Evolutionary conservation across 2,329 filamentous ascomycete genomes (phyloP), one percentile per base, ranked within the genome.

Genomic region (Diaporthe nobilis): DNA sequence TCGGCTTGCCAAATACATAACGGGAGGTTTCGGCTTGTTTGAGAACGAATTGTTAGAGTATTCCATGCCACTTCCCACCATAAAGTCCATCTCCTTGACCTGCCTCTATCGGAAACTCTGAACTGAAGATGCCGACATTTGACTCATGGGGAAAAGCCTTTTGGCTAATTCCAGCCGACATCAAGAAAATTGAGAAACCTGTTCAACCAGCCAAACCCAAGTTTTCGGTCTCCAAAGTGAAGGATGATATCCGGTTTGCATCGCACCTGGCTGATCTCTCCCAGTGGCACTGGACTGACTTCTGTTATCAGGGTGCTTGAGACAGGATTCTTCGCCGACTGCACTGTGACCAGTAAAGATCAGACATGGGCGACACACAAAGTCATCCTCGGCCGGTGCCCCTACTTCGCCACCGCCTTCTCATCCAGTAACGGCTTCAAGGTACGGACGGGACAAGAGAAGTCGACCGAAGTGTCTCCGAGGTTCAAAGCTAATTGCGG

Each of bases 151-250:
- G 10, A 9, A 9, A 2, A 9, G 15, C 28, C 5, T 34, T 37
- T 10, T 34, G 28, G 28, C 37, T n/a, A 3, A 34, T 34, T 15
- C 28, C 55, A 20, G 60, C 2, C 25, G 15, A 31, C 37, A 22
- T 37, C 9, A 15, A 47, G 28, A 7, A n/a, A 12, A 22, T 13
- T 28, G 61, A 34, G 25, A 22, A 67, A 20, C 22, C 58, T 5
- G 2, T 2, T n/a, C 20, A 13, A 25, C 2, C 28, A 10, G 0
- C 3, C 0, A 25, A 34, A 4, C 12, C 57, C 31, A 15, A 10
- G 0, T 0, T 42, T 25, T 42, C 12, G 58, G 22, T 12, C 5
- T 42, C 34, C 7, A 42, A n/a, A 8, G 4, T 9, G 12, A 25
- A 61, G 22, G 22, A 39, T 20, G 58, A 61, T 61, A 17, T 10